A percentile compares a stretch with the other conserved stretches of the same genome.
Conservation (phyloP, 2,329 filamentous ascomycete genomes). For the Myrmaecium sp. region DNA sequence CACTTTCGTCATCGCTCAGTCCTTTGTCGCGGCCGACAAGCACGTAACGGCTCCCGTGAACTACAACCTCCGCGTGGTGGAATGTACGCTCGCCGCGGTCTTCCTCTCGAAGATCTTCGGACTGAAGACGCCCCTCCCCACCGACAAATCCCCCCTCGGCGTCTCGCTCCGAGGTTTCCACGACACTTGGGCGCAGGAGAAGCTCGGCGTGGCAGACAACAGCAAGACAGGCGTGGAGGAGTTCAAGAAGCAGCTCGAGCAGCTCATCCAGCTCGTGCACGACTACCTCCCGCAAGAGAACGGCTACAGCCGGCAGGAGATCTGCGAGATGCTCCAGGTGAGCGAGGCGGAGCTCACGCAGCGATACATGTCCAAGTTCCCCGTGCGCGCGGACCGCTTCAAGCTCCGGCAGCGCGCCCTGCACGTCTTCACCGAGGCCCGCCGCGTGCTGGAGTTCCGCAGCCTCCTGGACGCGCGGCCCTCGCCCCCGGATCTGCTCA, state of each 20-base stretch:
- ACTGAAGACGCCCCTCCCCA: slow-evolving; percentile 43
- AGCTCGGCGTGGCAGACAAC: slow-evolving; percentile 29
- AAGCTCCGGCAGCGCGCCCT: slow-evolving; percentile 73
- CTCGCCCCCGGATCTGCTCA: slow-evolving; percentile 42
- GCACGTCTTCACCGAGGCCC: slow-evolving; percentile 81
- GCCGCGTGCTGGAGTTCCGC: slow-evolving; percentile 72
- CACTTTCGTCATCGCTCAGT: slow-evolving; percentile 86
- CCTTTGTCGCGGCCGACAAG: slow-evolving; percentile 87
- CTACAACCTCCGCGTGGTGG: slow-evolving; percentile 94
- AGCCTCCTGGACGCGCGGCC: slow-evolving; percentile 42
- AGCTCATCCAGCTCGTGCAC: slow-evolving; percentile 52
- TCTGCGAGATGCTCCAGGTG: slow-evolving; percentile 54
- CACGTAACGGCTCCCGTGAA: slow-evolving; percentile 82
- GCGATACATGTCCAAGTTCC: slow-evolving; percentile 73
- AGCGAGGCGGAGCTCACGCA: slow-evolving; percentile 54
- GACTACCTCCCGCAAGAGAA: slow-evolving; percentile 59
- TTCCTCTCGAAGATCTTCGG: slow-evolving; percentile 43
- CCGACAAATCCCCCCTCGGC: slow-evolving; percentile 68
- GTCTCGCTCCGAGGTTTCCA: slow-evolving; percentile 78
- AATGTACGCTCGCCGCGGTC: slow-evolving; percentile 74
- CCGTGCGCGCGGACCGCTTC: slow-evolving; percentile 74
- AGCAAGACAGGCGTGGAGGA: slow-evolving; percentile 27
- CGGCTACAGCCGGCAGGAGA: slow-evolving; percentile 78
- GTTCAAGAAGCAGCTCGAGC: slow-evolving; percentile 48
- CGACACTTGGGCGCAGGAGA: slow-evolving; percentile 53